phyloP scores from a whole-genome alignment of 2,329 filamentous ascomycete genomes.

The Cladosporium sp. region DNA sequence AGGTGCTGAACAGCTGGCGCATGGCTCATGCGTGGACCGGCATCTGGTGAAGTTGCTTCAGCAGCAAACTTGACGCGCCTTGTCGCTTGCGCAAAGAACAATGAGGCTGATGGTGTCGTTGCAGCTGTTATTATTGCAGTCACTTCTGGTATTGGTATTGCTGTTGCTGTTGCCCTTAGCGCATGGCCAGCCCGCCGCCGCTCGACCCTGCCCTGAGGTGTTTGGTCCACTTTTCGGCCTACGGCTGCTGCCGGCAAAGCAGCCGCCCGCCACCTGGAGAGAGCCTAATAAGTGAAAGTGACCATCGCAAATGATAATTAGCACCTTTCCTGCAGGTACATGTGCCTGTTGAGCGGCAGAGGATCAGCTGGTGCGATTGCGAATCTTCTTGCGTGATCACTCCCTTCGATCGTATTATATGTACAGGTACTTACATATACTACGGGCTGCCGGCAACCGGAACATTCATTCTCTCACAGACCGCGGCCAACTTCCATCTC shows the following conservation, averaged over 20 bases:
- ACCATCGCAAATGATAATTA: no score
- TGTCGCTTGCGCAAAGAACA: neutral
- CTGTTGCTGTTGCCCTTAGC: neutral
- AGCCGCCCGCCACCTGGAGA: no score
- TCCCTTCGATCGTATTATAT: no score
- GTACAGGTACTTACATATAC: no score
- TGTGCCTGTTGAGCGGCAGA: neutral
- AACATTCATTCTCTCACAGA: no score
- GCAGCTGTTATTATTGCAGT: neutral
- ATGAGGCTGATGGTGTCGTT: neutral
- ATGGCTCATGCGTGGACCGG: neutral
- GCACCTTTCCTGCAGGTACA: neutral
- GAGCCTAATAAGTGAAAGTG: no score
- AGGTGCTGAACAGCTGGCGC: conserved; percentile 8
- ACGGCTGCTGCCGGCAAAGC: no score
- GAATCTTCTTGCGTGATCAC: no score
- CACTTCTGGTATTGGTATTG: neutral
- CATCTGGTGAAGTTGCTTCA: neutral
- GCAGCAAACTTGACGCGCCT: neutral
- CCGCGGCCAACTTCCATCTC: no score
- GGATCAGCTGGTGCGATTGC: neutral
- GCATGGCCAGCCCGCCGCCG: neutral
- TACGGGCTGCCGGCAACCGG: no score
- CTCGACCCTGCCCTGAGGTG: neutral
- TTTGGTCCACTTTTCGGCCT: no score